Evolutionary conservation across 768 basidiomycete species (phyloP), one percentile per base, ranked within the genome.

Genomic region (Heimioporus sp.): DNA sequence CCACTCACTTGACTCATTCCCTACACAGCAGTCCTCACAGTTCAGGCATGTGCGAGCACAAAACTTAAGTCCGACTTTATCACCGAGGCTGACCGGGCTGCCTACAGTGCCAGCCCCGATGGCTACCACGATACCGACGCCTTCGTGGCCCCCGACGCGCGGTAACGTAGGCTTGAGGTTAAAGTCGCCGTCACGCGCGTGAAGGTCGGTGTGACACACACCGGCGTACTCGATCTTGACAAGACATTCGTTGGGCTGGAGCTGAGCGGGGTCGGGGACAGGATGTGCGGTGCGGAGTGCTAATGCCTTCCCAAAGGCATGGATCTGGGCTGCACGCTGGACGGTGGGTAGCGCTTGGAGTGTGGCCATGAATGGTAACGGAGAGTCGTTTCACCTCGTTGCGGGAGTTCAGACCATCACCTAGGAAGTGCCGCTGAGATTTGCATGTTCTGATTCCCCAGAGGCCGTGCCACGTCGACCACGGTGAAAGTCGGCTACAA

Each of bases 61-160:
- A 69, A 73, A 78, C 31, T 77, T 78, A 57, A 78, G 66, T 10
- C 77, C 76, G 21, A 76, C 77, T 15, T 67, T 55, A 36, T 75
- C 73, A 15, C 74, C 77, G 40, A 75, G n/a, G 17, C 60, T 68
- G 51, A 74, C 64, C 2, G 55, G 58, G 31, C 67, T 68, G 3
- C 59, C 55, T 10, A 46, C 17, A 1, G 72, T 70, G 46, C 70
- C 60, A 10, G 70, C 59, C 20, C 67, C 76, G 36, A 80, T 74
- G 17, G 74, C 77, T n/a, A 77, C 73, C 49, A 80, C 58, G 35
- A 51, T 58, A 20, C 78, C 78, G 3, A 72, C 74, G 17, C 78
- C 77, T 53, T 79, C 77, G 60, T 78, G 78, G 0, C 78, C 76
- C 1, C 73, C 75, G 24, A 76, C 59, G 53, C 58, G 28, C 61